Conservation (phyloP, 2,329 filamentous ascomycete genomes). For the Penicillium sp. region DNA sequence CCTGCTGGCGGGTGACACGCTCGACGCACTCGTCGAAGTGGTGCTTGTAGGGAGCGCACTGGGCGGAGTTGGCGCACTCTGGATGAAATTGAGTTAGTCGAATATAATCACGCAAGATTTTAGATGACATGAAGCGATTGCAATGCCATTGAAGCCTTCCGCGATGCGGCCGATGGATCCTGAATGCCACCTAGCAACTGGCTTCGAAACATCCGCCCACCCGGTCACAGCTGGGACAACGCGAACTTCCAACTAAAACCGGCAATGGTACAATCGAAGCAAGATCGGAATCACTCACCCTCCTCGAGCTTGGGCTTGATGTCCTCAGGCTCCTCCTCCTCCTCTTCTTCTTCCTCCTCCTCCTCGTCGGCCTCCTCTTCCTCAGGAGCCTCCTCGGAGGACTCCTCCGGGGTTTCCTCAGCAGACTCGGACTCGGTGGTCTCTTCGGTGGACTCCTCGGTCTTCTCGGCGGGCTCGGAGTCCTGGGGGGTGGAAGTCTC, state of each 20-base stretch:
- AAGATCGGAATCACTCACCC: conserved; percentile 64
- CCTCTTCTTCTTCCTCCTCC: conserved; percentile 77
- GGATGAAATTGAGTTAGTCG: conserved; percentile 23
- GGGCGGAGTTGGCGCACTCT: conserved; percentile 88
- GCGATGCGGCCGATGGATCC: conserved; percentile 5
- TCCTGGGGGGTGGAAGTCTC: conserved; percentile 51
- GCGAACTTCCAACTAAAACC: too few relatives aligned
- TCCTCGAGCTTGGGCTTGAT: conserved; percentile 87
- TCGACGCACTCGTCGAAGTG: conserved; percentile 98
- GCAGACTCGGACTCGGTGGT: conserved; percentile 33
- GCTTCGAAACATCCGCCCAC: conserved; percentile 6
- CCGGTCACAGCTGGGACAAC: not conserved
- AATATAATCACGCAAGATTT: not conserved
- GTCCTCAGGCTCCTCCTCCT: conserved; percentile 80
- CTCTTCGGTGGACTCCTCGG: conserved; percentile 32
- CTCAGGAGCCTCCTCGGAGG: conserved; percentile 51
- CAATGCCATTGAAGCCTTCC: conserved; percentile 18
- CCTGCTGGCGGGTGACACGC: conserved; percentile 72
- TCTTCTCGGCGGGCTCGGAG: conserved; percentile 43
- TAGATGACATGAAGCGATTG: conserved; percentile 6
- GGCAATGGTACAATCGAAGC: not conserved
- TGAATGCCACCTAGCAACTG: conserved; percentile 1
- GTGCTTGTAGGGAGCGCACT: conserved; percentile 89
- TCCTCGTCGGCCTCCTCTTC: conserved; percentile 62
- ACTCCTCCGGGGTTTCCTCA: conserved; percentile 48